These are phyloP conservation scores for Barnettozyma botsteinii DNA, from an alignment of 805 yeast genomes.

Conservation along the genomic window DNA sequence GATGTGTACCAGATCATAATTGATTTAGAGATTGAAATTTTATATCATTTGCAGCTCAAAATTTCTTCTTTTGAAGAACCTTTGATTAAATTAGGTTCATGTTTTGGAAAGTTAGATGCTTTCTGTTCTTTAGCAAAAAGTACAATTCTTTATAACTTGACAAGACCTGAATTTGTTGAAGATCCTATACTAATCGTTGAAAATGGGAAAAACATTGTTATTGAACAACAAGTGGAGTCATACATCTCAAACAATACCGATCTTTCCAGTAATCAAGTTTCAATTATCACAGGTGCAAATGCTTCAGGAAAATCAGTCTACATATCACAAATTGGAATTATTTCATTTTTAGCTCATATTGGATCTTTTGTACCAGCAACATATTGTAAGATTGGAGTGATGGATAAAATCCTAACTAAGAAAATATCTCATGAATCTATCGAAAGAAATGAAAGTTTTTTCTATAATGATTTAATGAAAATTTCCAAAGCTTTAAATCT, in stretches of 20 bases:
- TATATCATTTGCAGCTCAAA: constrained; percentile 27
- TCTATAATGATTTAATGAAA: constrained; percentile 42
- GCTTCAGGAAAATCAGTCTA: constrained; percentile 49
- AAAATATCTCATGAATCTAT: constrained; percentile 37
- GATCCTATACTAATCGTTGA: constrained; percentile 27
- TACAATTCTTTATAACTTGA: constrained; percentile 25
- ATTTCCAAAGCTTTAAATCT: constrained; percentile 37
- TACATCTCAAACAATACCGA: constrained; percentile 40
- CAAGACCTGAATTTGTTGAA: constrained; percentile 29
- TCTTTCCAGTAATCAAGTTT: constrained; percentile 22
- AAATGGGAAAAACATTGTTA: constrained; percentile 43
- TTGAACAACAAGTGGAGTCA: constrained; percentile 33
- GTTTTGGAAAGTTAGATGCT: constrained; percentile 34
- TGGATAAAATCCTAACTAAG: constrained; percentile 43
- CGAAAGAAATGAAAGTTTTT: constrained; percentile 40
- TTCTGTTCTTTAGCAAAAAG: constrained; percentile 30
- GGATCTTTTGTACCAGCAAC: constrained; percentile 52
- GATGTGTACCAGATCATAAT: constrained; percentile 36
- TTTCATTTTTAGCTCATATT: constrained; percentile 44
- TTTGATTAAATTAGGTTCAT: constrained; percentile 19
- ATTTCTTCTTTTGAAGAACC: constrained; percentile 11
- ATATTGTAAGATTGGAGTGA: constrained; percentile 39
- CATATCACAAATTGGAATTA: constrained; percentile 42
- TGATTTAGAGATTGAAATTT: constrained; percentile 38
- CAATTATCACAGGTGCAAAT: constrained; percentile 45